A percentile compares a stretch with the other conserved stretches of the same genome.
Conservation (phyloP, 106 monocot species). For the Triglochin maritima region DNA sequence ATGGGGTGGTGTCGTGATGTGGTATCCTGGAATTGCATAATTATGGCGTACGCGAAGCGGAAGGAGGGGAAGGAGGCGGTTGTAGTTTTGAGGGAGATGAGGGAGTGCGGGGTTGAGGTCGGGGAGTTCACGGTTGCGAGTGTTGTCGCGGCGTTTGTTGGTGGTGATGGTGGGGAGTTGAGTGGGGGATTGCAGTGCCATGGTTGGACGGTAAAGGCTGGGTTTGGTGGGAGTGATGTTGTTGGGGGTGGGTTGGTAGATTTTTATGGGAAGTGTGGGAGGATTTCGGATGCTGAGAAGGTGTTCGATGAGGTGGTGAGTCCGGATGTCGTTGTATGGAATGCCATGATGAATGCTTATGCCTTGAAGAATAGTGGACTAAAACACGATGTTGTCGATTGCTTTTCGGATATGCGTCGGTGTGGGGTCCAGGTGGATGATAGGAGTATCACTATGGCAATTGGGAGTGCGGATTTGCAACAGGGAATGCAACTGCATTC, state of each 20-base stretch:
- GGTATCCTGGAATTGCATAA: slow-evolving; percentile 80
- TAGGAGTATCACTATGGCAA: slow-evolving; percentile 37
- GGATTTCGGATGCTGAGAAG: slow-evolving; percentile 26
- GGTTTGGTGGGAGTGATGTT: slow-evolving; percentile 28
- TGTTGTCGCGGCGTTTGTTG: slow-evolving; percentile 37
- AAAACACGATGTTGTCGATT: slow-evolving; percentile 35
- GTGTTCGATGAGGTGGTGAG: slow-evolving; percentile 32
- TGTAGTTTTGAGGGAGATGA: slow-evolving; percentile 24
- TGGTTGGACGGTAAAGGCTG: slow-evolving; percentile 33
- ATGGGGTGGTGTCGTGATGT: slow-evolving; percentile 29
- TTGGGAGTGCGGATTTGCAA: slow-evolving; percentile 37
- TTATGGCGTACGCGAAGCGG: slow-evolving; percentile 54
- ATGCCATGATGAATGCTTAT: slow-evolving; percentile 45
- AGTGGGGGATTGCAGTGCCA: slow-evolving; percentile 40
- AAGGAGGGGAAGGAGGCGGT: slow-evolving; percentile 31
- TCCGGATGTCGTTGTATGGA: slow-evolving; percentile 52
- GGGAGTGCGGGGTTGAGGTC: slow-evolving; percentile 13
- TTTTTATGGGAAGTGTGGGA: slow-evolving; percentile 46
- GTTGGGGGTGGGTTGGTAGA: slow-evolving; percentile 40
- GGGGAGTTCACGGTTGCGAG: slow-evolving; percentile 56
- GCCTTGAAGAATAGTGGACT: slow-evolving; percentile 19
- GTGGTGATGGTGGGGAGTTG: slow-evolving; percentile 16
- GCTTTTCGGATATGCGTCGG: slow-evolving; percentile 38
- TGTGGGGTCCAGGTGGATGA: slow-evolving; percentile 40
- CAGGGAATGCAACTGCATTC: slow-evolving; percentile 50